Base-by-base conservation (phyloP, 2,329 filamentous ascomycete genomes). In the Chlorencoelia australis region DNA sequence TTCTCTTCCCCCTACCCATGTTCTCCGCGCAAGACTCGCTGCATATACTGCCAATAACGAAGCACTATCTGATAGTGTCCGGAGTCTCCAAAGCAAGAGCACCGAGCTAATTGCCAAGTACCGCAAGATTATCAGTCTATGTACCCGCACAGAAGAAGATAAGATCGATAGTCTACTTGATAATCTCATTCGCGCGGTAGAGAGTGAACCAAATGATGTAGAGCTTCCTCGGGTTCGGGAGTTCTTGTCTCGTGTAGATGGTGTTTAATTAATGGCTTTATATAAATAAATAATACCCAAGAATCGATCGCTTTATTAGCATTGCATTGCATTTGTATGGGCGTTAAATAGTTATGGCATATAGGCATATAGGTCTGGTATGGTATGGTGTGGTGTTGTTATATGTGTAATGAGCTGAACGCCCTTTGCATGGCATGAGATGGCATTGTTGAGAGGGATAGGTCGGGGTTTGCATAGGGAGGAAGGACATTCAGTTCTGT, bases 21-120 rank as follows among this genome's bases (percentile, higher is more conserved):
- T 78, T 2, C 64, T 96, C 18, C 71, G 73, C 18, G 77, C 82
- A 21, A 69, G 81, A 5, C 65, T 87, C 14, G 71, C 74, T 26
- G 82, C 83, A 3, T 81, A 94, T 42, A 69, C 73, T 38, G 64
- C 66, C 9, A 78, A 86, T 30, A 85, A 86, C 29, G 67, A 71
- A 27, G 66, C 71, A 13, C 75, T 91, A 9, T 66, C 74, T 35
- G 73, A 75, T 33, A 75, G 81, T 48, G 79, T 86, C 2, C 70
- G 73, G 13, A 72, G 72, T 5, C 69, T 98, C 7, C 80, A 85
- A 56, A 79, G 80, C 19, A 78, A 83, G 41, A 89, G 85, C 49
- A 79, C 78, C 4, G 87, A 94, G 36, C 69, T 94, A 3, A 89
- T 94, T 53, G 69, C 81, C 47, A 86, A 91, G 60, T 95, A 95